Evolutionary conservation across 495 filamentous ascomycete genomes (phyloP), one percentile per base, ranked within the genome.

Genomic region (Lophiotrema nucula): DNA sequence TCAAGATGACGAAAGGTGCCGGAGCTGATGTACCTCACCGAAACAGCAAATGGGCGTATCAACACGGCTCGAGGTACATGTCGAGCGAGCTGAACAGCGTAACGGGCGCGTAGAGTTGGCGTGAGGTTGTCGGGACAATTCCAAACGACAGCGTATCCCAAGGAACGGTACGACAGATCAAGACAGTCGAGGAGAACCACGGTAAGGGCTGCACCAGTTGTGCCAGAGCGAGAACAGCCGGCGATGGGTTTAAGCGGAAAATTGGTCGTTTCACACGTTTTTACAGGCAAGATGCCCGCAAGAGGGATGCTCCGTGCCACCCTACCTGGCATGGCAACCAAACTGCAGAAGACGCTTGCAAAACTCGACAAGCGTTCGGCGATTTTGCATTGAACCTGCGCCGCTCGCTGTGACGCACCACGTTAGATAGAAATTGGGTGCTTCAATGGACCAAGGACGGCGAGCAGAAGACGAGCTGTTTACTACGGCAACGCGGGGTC

Each of bases 201-300:
- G 39, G 39, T 6, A 8, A 21, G 39, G n/a, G n/a, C n/a, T n/a
- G n/a, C n/a, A n/a, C 39, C 39, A 10, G 35, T 11, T 13, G 6
- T 11, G 11, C 22, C 35, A 44, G 25, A n/a, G 50, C 35, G 21
- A 26, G 13, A 28, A 26, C 35, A 28, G 22, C 50, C 19, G 39
- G 39, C 18, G 10, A 43, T 10, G 18, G 19, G 25, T 35, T 49
- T 26, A n/a, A 26, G 42, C 26, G 31, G n/a, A 25, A 39, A 22
- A 51, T 49, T 59, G 31, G 27, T 42, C 42, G 55, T 59, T 61
- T 56, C 42, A 42, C 19, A 49, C 28, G 26, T 28, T 33, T 39
- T 46, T 52, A 25, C 59, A 62, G 47, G 59, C 59, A 62, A 48
- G 16, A 56, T 62, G 52, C 59, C 53, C 52, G 58, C 58, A 27